Conservation (phyloP, 1,284 basidiomycete genomes). For the Sporisorium scitamineum region DNA sequence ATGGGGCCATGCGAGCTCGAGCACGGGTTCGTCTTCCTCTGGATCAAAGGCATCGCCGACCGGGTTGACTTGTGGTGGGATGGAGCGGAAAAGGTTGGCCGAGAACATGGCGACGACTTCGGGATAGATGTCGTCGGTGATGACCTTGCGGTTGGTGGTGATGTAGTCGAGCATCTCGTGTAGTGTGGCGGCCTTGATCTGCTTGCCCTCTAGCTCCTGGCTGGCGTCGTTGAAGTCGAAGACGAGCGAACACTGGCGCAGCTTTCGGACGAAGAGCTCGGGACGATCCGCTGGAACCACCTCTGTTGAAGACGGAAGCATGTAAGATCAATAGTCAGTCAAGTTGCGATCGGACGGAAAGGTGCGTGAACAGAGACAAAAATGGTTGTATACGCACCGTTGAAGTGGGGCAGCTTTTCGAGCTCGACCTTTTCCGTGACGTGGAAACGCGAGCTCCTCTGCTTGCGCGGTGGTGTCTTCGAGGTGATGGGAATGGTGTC, state of each 20-base stretch:
- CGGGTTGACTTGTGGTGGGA: conserved; percentile 98
- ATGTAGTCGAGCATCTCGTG: conserved; percentile 99
- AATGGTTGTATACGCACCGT: conserved; percentile 76
- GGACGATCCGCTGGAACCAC: conserved; percentile 88
- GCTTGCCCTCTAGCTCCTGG: conserved; percentile 94
- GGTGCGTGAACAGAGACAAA: not conserved
- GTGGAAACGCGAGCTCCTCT: conserved; percentile 79
- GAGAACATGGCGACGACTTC: conserved; percentile 94
- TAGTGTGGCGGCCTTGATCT: conserved; percentile 96
- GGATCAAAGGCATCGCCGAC: conserved; percentile 98
- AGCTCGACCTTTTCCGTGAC: conserved; percentile 96
- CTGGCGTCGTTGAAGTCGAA: conserved; percentile 99
- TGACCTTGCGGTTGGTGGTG: conserved; percentile 93
- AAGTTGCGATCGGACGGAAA: not conserved
- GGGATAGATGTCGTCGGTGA: conserved; percentile 97
- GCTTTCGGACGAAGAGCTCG: conserved; percentile 91
- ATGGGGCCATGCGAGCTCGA: conserved; percentile 99
- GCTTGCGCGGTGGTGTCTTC: conserved; percentile 68
- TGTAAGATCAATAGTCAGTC: not conserved
- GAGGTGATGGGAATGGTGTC: conserved; percentile 66
- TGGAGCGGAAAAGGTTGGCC: conserved; percentile 97
- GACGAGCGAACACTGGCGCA: conserved; percentile 93
- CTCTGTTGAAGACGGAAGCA: conserved; percentile 75
- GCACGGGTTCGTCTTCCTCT: conserved; percentile 98
- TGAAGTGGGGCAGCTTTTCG: conserved; percentile 91